Percentiles rank a stretch among this genome's conserved stretches.
phyloP scores from a whole-genome alignment of 768 basidiomycete species.

The Holtermanniella nyarrowii region DNA sequence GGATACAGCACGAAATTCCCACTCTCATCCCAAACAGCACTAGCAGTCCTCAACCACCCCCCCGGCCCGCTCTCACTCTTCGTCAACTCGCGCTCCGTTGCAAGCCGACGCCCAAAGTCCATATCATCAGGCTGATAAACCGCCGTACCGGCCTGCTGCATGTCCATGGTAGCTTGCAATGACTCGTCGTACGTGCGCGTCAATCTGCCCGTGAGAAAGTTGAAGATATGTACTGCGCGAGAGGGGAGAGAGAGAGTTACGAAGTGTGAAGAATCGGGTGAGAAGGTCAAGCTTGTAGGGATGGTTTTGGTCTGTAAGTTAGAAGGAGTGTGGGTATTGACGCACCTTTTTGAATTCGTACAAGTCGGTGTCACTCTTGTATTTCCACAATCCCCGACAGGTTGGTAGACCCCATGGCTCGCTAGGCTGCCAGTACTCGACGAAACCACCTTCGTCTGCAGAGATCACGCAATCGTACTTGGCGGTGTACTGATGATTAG shows the following conservation, averaged over 20 bases:
- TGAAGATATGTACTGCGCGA: slow-evolving; percentile 87
- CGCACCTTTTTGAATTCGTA: slow-evolving; percentile 96
- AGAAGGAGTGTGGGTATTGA: not conserved
- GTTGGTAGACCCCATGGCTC: slow-evolving; percentile 82
- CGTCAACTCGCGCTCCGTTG: slow-evolving; percentile 83
- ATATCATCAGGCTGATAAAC: slow-evolving; percentile 90
- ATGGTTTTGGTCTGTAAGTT: slow-evolving; percentile 66
- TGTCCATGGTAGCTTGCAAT: slow-evolving; percentile 82
- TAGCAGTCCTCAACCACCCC: slow-evolving; percentile 52
- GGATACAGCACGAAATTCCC: slow-evolving; percentile 91
- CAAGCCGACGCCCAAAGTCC: slow-evolving; percentile 97
- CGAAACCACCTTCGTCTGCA: slow-evolving; percentile 84
- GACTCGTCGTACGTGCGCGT: slow-evolving; percentile 92
- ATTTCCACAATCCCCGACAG: slow-evolving; percentile 71
- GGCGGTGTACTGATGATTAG: slow-evolving; percentile 63
- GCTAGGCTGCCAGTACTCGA: slow-evolving; percentile 89
- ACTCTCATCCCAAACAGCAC: slow-evolving; percentile 95
- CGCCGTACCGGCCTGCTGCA: slow-evolving; percentile 96
- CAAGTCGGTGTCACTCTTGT: slow-evolving; percentile 80
- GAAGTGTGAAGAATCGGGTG: slow-evolving; percentile 79
- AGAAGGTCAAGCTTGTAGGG: slow-evolving; percentile 83
- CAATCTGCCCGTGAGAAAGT: slow-evolving; percentile 78
- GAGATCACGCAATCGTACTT: slow-evolving; percentile 84
- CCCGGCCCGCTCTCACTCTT: slow-evolving; percentile 48
- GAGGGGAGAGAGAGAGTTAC: slow-evolving; percentile 83